Conservation (phyloP, 805 yeast genomes). For the Candida pseudofarinosa region DNA sequence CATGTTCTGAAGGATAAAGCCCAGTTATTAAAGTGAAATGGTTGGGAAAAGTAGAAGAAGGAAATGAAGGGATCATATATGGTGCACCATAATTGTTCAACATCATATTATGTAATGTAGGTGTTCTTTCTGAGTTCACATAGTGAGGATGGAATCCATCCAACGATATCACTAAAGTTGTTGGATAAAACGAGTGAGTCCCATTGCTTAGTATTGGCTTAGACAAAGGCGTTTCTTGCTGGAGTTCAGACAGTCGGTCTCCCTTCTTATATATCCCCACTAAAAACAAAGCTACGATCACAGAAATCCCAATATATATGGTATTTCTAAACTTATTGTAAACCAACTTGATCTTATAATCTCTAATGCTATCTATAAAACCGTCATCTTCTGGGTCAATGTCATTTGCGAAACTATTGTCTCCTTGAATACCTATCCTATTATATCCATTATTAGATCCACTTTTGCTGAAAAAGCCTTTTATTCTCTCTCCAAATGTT, state of each 20-base stretch:
- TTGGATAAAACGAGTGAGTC: slow-evolving; percentile 66
- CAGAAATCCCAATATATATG: slow-evolving; percentile 9
- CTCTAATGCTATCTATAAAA: slow-evolving; percentile 13
- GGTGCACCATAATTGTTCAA: slow-evolving; percentile 61
- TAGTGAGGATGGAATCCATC: slow-evolving; percentile 94
- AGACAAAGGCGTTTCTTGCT: not conserved
- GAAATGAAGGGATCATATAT: slow-evolving; percentile 82
- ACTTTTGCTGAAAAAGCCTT: not conserved
- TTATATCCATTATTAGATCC: not conserved
- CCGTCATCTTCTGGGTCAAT: slow-evolving; percentile 8
- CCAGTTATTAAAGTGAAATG: slow-evolving; percentile 93
- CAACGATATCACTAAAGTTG: slow-evolving; percentile 74
- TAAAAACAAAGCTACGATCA: slow-evolving; percentile 2
- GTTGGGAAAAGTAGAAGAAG: slow-evolving; percentile 86
- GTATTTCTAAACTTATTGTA: slow-evolving; percentile 18
- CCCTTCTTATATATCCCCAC: not conserved
- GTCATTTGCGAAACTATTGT: not conserved
- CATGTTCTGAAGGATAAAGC: slow-evolving; percentile 75
- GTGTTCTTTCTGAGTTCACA: slow-evolving; percentile 62
- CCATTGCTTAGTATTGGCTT: slow-evolving; percentile 45
- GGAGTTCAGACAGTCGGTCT: not conserved
- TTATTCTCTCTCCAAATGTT: not conserved
- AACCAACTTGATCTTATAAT: slow-evolving; percentile 22
- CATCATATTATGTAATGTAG: slow-evolving; percentile 59
- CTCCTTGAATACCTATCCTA: not conserved